A percentile compares a stretch with the other conserved stretches of the same genome.
Conservation (phyloP, 164 flowering plant species). For the Vitis rotundifolia region DNA sequence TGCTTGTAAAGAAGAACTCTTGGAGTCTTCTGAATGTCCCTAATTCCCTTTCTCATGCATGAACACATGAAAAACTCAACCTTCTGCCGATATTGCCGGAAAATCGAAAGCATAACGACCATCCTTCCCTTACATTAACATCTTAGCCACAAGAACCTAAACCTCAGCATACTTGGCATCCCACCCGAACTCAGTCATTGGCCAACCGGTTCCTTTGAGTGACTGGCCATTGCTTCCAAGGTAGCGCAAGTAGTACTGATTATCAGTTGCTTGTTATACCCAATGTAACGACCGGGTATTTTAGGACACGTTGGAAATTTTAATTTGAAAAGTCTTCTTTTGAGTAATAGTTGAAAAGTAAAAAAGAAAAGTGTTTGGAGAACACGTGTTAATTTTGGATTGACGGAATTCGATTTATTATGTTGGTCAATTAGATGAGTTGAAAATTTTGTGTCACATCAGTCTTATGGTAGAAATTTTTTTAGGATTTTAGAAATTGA, state of each 20-base stretch:
- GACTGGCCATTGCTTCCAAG: constrained; percentile 69
- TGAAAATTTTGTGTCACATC: no score
- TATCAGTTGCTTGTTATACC: constrained; percentile 77
- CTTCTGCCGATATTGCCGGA: constrained; percentile 63
- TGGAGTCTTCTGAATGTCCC: constrained; percentile 76
- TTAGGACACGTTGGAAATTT: no score
- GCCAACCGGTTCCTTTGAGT: constrained; percentile 95
- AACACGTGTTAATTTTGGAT: no score
- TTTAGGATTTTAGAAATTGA: no score
- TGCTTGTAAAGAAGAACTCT: constrained; percentile 86
- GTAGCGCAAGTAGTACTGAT: constrained; percentile 65
- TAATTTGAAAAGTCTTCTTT: no score
- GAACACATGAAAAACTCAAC: constrained; percentile 91
- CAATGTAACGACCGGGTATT: no score
- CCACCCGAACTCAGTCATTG: constrained; percentile 93
- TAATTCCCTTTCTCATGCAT: constrained; percentile 68
- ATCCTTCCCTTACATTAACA: constrained; percentile 81
- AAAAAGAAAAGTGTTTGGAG: no score
- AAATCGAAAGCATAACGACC: constrained; percentile 48
- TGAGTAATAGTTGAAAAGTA: no score
- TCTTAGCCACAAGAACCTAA: constrained; percentile 87
- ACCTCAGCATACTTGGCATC: constrained; percentile 95
- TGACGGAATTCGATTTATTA: no score
- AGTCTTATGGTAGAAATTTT: no score
- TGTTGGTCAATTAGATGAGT: no score